These are phyloP conservation scores for Prunus mongolica DNA, from an alignment of 306 rosid species.

Conservation along the genomic window DNA sequence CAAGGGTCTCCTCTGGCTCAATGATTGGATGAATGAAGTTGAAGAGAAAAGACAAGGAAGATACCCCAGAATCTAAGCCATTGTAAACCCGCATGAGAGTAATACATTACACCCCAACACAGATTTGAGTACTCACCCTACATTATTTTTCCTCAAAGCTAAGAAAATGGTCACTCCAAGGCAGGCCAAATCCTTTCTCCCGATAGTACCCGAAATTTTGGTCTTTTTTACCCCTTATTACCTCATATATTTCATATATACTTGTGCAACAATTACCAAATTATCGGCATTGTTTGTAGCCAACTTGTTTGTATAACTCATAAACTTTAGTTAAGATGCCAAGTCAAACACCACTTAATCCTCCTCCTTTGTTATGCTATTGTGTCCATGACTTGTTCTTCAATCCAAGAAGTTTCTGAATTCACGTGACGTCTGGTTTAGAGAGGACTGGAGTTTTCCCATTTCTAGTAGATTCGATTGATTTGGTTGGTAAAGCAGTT, in stretches of 20 bases:
- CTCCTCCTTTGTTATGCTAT: background rate
- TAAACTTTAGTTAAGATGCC: background rate
- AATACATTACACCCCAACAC: background rate
- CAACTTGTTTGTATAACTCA: too few species aligned
- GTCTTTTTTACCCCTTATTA: background rate
- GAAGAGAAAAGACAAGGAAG: constrained; percentile 57
- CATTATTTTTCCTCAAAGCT: background rate
- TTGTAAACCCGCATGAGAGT: background rate
- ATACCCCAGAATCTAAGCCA: constrained; percentile 36
- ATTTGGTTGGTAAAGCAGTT: background rate
- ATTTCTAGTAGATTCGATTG: background rate
- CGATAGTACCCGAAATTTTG: background rate
- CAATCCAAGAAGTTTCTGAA: background rate
- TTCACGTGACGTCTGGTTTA: background rate
- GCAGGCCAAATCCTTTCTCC: background rate
- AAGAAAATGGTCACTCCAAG: background rate
- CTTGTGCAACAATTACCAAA: background rate
- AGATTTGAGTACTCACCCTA: background rate
- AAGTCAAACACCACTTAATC: background rate
- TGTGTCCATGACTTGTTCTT: background rate
- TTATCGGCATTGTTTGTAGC: background rate
- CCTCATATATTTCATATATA: too few species aligned
- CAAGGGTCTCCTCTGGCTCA: constrained; percentile 65
- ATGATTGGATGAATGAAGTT: constrained; percentile 87
- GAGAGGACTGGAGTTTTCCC: background rate